A percentile compares a stretch with the other conserved stretches of the same genome.
Conservation (phyloP, 2,329 filamentous ascomycete genomes). For the Ophiostoma himal-ulmi region DNA sequence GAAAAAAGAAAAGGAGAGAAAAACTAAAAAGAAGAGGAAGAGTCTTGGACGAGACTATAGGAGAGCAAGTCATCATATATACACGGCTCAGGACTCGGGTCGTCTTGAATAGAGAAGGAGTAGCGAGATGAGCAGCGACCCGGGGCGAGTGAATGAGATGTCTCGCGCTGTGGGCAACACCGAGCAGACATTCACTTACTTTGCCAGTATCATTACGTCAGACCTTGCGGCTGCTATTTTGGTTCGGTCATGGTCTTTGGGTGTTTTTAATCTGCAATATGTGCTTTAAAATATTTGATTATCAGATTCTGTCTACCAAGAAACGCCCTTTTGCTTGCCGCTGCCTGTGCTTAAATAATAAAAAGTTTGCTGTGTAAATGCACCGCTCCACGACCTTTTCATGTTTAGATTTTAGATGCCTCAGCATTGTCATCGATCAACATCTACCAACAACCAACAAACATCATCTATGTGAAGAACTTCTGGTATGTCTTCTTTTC, state of each 20-base stretch:
- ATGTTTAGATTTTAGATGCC: background rate
- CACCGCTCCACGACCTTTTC: background rate
- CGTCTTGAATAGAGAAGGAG: background rate
- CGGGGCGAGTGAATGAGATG: background rate
- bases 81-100: background rate
- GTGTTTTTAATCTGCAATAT: background rate
- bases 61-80: background rate
- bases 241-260: background rate
- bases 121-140: background rate
- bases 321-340: background rate
- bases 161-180: too few relatives aligned
- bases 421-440: too few relatives aligned
- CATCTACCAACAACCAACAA: too few relatives aligned
- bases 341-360: background rate
- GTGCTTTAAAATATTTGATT: background rate
- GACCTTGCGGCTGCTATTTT: background rate
- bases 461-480: slow-evolving; percentile 72
- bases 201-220: background rate
- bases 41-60: too few relatives aligned
- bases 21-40: background rate
- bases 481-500: slow-evolving; percentile 91
- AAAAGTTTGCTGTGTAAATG: background rate
- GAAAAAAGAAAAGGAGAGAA: background rate
- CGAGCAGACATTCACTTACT: background rate
- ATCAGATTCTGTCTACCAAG: background rate